These are phyloP conservation scores for Tylopilus rubrobrunneus DNA, from an alignment of 768 basidiomycete species.

Conservation along the genomic window DNA sequence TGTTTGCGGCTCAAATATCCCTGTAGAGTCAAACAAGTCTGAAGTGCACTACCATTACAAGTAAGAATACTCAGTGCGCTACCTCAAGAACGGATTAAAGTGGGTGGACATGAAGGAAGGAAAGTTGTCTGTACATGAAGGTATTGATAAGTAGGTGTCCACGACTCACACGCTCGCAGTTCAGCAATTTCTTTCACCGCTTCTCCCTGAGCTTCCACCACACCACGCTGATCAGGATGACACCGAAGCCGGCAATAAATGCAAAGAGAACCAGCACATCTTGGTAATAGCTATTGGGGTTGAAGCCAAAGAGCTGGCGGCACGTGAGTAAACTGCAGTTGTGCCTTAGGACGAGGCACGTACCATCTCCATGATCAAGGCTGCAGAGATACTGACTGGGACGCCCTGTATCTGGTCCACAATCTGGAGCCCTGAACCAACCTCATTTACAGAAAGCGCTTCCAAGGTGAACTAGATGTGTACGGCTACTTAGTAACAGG, in stretches of 20 bases:
- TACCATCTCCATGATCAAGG: conserved; percentile 82
- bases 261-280: conserved; percentile 86
- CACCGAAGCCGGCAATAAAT: conserved; percentile 76
- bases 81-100: too few relatives aligned
- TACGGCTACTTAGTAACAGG: background rate
- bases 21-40: background rate
- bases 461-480: conserved; percentile 55
- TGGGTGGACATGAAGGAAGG: background rate
- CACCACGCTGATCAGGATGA: conserved; percentile 70
- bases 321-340: background rate
- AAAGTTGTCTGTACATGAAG: background rate
- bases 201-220: conserved; percentile 76
- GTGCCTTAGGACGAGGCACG: conserved; percentile 17
- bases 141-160: background rate
- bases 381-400: conserved; percentile 74
- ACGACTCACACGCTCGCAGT: background rate
- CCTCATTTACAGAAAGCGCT: conserved; percentile 89
- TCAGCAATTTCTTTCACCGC: conserved; percentile 38
- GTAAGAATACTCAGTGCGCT: background rate
- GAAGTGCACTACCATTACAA: background rate
- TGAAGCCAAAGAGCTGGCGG: conserved; percentile 80
- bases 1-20: background rate
- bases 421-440: conserved; percentile 84
- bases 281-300: conserved; percentile 76
- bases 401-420: conserved; percentile 76